A percentile compares a stretch with the other conserved stretches of the same genome.
Evolutionary conservation across 2,329 filamentous ascomycete species (phyloP).

Genomic region (Microsporum audouinii): DNA sequence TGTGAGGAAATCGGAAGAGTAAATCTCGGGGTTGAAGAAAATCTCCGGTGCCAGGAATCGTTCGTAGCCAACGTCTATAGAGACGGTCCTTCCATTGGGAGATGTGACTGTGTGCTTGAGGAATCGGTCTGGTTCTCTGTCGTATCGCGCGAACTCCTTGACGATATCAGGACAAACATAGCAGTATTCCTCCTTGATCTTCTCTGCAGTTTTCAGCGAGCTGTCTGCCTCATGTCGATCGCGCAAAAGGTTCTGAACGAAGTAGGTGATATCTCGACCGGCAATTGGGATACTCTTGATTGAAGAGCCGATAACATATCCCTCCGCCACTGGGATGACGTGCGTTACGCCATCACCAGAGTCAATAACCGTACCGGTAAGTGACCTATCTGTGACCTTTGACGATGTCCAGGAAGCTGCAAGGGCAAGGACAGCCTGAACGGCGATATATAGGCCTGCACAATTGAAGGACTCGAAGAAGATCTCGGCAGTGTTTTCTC

Average conservation of each 20-base stretch:
- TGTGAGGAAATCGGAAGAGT: conserved; percentile 95
- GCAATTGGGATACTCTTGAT: conserved; percentile 99
- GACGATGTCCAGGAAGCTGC: conserved; percentile 98
- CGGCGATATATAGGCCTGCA: conserved; percentile 94
- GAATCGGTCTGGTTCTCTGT: conserved; percentile 84
- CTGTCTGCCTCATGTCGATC: conserved; percentile 95
- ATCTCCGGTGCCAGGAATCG: conserved; percentile 97
- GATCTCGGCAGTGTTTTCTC: conserved; percentile 97
- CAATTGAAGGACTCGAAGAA: conserved; percentile 99
- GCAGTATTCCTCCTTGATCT: conserved; percentile 97
- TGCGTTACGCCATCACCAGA: conserved; percentile 98
- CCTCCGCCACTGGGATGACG: conserved; percentile 96
- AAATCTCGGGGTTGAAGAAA: conserved; percentile 99
- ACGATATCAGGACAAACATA: conserved; percentile 98
- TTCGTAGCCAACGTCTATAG: conserved; percentile 92
- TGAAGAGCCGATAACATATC: conserved; percentile 96
- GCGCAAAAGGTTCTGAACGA: conserved; percentile 89
- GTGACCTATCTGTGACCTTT: conserved; percentile 88
- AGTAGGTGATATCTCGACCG: conserved; percentile 96
- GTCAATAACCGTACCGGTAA: conserved; percentile 96
- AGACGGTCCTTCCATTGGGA: conserved; percentile 71
- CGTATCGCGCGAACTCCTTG: conserved; percentile 92
- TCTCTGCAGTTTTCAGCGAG: conserved; percentile 91
- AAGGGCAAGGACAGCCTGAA: conserved; percentile 90
- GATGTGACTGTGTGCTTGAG: conserved; percentile 78